Evolutionary conservation across 1,284 basidiomycete species (phyloP).

Genomic region (Boletus sp.): DNA sequence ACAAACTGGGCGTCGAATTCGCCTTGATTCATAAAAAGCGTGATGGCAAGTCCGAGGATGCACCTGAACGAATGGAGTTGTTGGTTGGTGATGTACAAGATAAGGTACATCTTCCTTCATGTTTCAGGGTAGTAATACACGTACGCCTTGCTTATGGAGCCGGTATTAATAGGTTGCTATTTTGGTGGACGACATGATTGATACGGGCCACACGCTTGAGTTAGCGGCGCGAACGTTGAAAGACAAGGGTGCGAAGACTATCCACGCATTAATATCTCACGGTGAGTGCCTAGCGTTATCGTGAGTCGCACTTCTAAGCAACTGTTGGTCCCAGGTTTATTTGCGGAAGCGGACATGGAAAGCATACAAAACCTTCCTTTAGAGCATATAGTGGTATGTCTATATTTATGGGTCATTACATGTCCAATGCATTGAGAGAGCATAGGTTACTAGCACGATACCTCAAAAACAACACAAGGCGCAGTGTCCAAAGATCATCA

Average conservation of each 20-base stretch:
- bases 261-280: slow-evolving; percentile 91
- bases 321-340: slow-evolving; percentile 54
- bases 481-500: slow-evolving; percentile 59
- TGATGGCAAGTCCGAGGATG: slow-evolving; percentile 52
- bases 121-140: background rate
- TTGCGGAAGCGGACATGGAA: slow-evolving; percentile 82
- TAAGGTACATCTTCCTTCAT: slow-evolving; percentile 53
- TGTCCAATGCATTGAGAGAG: background rate
- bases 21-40: slow-evolving; percentile 94
- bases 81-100: slow-evolving; percentile 95
- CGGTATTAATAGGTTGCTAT: slow-evolving; percentile 67
- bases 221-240: slow-evolving; percentile 83
- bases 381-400: slow-evolving; percentile 83
- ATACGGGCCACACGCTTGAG: slow-evolving; percentile 86
- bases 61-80: slow-evolving; percentile 84
- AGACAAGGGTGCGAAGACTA: slow-evolving; percentile 84
- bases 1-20: slow-evolving; percentile 94
- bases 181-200: slow-evolving; percentile 97
- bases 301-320: slow-evolving; percentile 3
- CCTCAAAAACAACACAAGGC: slow-evolving; percentile 58
- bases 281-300: slow-evolving; percentile 47
- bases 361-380: slow-evolving; percentile 78
- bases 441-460: slow-evolving; percentile 74
- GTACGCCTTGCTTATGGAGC: slow-evolving; percentile 3
- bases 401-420: slow-evolving; percentile 18